These are phyloP conservation scores for Globisporangium cystogenes DNA, from an alignment of 352 stramenopile species.

Conservation along the genomic window DNA sequence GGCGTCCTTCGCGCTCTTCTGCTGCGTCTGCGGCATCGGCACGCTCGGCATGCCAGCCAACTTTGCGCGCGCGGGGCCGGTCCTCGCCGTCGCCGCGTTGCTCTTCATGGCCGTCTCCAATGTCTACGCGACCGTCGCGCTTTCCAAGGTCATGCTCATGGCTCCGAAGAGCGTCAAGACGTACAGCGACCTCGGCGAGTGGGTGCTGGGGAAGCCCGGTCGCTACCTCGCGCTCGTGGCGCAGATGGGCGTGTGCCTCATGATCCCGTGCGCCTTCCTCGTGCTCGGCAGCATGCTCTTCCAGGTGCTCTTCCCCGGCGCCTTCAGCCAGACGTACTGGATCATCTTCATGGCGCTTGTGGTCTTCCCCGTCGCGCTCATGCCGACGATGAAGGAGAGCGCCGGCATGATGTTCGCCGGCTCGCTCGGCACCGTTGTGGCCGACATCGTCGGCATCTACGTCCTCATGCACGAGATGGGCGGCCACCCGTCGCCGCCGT, in stretches of 20 bases:
- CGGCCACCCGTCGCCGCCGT: conserved; percentile 23
- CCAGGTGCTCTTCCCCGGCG: conserved; percentile 40
- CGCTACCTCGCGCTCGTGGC: conserved; percentile 33
- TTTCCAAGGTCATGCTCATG: conserved; percentile 45
- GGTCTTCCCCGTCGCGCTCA: conserved; percentile 29
- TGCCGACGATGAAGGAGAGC: conserved; percentile 42
- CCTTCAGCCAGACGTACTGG: conserved; percentile 38
- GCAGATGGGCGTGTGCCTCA: conserved; percentile 36
- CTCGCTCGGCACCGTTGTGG: conserved; percentile 36
- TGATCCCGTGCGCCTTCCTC: conserved; percentile 44
- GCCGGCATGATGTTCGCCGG: conserved; percentile 27
- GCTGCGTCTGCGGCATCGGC: conserved; percentile 51
- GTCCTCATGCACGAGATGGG: conserved; percentile 28
- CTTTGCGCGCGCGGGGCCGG: conserved; percentile 39
- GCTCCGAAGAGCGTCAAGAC: conserved; percentile 39
- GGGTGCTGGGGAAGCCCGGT: conserved; percentile 30
- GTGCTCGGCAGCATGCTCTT: conserved; percentile 44
- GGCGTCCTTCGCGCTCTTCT: conserved; percentile 37
- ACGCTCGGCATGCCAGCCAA: conserved; percentile 55
- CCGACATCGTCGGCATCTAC: conserved; percentile 28
- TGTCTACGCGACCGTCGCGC: conserved; percentile 34
- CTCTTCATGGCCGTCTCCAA: conserved; percentile 49
- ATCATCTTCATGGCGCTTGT: conserved; percentile 37
- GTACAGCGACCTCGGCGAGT: conserved; percentile 43
- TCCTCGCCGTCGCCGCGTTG: conserved; percentile 33